These are phyloP conservation scores for Kwoniella heveanensis DNA, from an alignment of 768 basidiomycete genomes.

Conservation along the genomic window DNA sequence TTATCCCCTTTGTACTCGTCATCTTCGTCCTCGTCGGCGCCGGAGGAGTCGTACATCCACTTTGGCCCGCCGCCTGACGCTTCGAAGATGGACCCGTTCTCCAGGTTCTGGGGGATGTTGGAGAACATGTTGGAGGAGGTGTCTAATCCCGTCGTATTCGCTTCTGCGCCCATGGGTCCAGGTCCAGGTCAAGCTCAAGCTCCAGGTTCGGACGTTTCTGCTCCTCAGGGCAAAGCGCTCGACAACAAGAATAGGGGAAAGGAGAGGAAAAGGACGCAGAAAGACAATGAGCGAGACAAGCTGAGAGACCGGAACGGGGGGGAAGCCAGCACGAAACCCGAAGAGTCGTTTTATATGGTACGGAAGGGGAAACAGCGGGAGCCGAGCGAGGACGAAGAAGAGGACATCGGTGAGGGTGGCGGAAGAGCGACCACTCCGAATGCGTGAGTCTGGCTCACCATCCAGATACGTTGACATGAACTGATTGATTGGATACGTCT, in stretches of 20 bases:
- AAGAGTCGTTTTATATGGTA: constrained; percentile 40
- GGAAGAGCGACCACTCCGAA: not conserved
- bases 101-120: constrained; percentile 53
- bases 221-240: too few relatives aligned
- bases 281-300: constrained; percentile 13
- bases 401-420: not conserved
- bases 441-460: not conserved
- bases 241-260: constrained; percentile 3
- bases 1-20: constrained; percentile 34
- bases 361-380: constrained; percentile 8
- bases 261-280: constrained; percentile 11
- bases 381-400: not conserved
- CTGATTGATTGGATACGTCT: too few relatives aligned
- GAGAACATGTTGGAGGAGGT: constrained; percentile 52
- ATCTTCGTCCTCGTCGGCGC: constrained; percentile 33
- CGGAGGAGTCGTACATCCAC: constrained; percentile 36
- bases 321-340: too few relatives aligned
- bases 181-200: too few relatives aligned
- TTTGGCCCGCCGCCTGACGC: constrained; percentile 40
- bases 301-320: constrained; percentile 10
- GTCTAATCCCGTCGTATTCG: constrained; percentile 52
- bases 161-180: constrained; percentile 44
- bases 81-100: constrained; percentile 47
- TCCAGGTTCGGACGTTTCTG: too few relatives aligned
- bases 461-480: too few relatives aligned